phyloP scores from a whole-genome alignment of 805 yeast species.

The Tetrapisispora arboricola region DNA sequence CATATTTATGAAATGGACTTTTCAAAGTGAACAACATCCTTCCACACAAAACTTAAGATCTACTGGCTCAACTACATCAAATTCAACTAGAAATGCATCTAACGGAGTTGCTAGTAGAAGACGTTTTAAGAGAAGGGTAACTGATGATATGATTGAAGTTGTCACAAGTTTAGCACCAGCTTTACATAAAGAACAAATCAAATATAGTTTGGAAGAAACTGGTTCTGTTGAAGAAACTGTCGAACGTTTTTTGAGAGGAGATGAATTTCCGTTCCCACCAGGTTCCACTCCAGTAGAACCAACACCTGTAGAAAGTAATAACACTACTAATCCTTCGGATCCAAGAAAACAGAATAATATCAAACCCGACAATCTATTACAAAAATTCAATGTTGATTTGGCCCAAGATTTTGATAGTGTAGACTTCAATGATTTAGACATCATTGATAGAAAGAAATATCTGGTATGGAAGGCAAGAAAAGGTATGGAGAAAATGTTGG shows the following conservation, averaged over 20 bases:
- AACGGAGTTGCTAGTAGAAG: background rate
- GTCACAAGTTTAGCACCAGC: constrained; percentile 78
- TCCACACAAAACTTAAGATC: constrained; percentile 17
- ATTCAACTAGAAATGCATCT: constrained; percentile 5
- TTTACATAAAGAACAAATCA: constrained; percentile 57
- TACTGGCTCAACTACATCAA: background rate
- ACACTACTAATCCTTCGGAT: constrained; percentile 9
- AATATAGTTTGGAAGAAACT: constrained; percentile 59
- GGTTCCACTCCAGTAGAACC: constrained; percentile 21
- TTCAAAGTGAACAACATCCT: constrained; percentile 45
- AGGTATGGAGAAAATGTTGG: constrained; percentile 35
- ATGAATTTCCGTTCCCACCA: constrained; percentile 50
- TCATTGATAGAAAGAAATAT: constrained; percentile 23
- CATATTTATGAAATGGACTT: constrained; percentile 54
- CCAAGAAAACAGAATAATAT: constrained; percentile 25
- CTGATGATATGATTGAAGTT: constrained; percentile 69
- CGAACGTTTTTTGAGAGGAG: constrained; percentile 51
- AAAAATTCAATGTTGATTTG: constrained; percentile 20
- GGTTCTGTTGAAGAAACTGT: constrained; percentile 79
- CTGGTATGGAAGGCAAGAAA: constrained; percentile 55
- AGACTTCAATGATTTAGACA: constrained; percentile 12
- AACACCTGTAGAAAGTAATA: background rate
- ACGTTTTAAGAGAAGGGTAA: constrained; percentile 37
- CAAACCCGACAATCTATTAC: constrained; percentile 23
- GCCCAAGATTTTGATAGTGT: constrained; percentile 13